These are phyloP conservation scores for Avena eriantha DNA, from an alignment of 176 grass and related monocot species.

Conservation along the genomic window DNA sequence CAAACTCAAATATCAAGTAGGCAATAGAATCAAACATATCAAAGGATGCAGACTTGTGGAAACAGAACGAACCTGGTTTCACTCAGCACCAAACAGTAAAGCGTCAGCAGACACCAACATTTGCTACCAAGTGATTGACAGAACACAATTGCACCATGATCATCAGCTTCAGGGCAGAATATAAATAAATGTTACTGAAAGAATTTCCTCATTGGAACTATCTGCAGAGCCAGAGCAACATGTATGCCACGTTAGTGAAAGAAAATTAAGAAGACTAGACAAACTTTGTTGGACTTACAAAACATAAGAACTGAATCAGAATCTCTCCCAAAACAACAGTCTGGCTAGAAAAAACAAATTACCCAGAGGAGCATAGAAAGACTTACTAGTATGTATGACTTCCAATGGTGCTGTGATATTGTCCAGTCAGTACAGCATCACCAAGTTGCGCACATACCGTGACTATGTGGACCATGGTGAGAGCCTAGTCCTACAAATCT, in stretches of 20 bases:
- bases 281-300: not conserved
- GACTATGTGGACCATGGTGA: too few relatives aligned
- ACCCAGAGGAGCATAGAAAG: too few relatives aligned
- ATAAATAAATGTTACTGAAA: not conserved
- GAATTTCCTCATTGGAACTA: not conserved
- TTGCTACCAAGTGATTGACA: slow-evolving; percentile 6
- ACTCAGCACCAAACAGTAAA: slow-evolving; percentile 9
- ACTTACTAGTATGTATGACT: too few relatives aligned
- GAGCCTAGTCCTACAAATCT: too few relatives aligned
- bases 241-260: slow-evolving; percentile 4
- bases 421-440: too few relatives aligned
- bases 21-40: slow-evolving; percentile 27
- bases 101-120: not conserved
- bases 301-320: slow-evolving; percentile 15
- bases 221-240: slow-evolving; percentile 30
- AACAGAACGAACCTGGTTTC: slow-evolving; percentile 39
- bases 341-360: slow-evolving; percentile 10
- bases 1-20: slow-evolving; percentile 9
- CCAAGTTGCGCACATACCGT: too few relatives aligned
- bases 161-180: not conserved
- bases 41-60: slow-evolving; percentile 27
- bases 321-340: slow-evolving; percentile 21
- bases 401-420: too few relatives aligned
- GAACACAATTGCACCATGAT: not conserved
- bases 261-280: not conserved